These are phyloP conservation scores for Nymphaea colorata DNA, from an alignment of 164 flowering plant species.

Conservation along the genomic window DNA sequence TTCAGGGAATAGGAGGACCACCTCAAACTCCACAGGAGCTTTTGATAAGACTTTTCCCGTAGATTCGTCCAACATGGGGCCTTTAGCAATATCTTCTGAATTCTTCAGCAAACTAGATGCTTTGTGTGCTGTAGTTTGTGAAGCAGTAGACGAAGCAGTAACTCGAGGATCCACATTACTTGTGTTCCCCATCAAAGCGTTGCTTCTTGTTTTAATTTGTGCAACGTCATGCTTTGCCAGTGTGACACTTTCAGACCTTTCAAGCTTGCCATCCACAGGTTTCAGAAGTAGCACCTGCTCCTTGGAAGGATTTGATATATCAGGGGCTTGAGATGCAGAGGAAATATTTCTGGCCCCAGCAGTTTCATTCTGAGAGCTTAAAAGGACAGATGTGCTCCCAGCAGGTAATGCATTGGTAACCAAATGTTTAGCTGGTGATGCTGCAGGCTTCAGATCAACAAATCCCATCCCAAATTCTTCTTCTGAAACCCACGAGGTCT, in stretches of 20 bases:
- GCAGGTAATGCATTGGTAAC: conserved; percentile 15
- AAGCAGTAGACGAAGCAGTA: conserved; percentile 9
- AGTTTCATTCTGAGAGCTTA: conserved; percentile 37
- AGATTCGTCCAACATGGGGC: conserved; percentile 39
- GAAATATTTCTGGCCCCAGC: conserved; percentile 23
- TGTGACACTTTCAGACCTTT: conserved; percentile 35
- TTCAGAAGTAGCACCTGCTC: conserved; percentile 37
- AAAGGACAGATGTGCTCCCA: conserved; percentile 36
- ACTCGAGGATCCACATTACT: conserved; percentile 46
- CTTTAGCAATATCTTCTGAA: conserved; percentile 37
- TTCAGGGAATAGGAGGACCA: conserved; percentile 13
- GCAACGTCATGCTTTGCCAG: conserved; percentile 37
- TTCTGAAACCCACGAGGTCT: conserved; percentile 96
- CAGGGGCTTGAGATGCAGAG: conserved; percentile 20
- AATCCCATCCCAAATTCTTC: conserved; percentile 97
- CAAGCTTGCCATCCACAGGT: conserved; percentile 48
- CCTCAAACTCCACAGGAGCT: conserved; percentile 57
- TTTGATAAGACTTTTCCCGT: conserved; percentile 27
- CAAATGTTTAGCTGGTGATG: conserved; percentile 45
- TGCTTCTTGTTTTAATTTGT: conserved; percentile 38
- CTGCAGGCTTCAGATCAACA: conserved; percentile 69
- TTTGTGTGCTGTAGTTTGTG: conserved; percentile 24
- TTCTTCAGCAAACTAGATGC: conserved; percentile 38
- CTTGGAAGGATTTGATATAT: conserved; percentile 35
- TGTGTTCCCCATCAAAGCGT: conserved; percentile 8